These are phyloP conservation scores for Neocallimastix lanati DNA, from an alignment of 192 early-diverging fungal species.

Conservation along the genomic window DNA sequence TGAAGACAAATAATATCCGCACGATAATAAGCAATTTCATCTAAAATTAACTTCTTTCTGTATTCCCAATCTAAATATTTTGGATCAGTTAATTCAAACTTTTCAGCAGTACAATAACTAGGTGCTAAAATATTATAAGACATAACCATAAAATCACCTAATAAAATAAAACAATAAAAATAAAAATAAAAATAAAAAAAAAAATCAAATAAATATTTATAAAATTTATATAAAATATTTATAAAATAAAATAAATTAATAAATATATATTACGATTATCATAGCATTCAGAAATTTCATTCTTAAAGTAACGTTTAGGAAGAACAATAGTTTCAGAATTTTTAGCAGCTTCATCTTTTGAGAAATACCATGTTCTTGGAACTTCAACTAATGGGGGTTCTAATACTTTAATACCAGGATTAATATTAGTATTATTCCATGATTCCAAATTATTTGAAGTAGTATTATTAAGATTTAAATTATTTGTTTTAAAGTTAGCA, in stretches of 20 bases:
- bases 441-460: not conserved
- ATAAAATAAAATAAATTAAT: not conserved
- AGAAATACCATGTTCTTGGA: not conserved
- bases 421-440: not conserved
- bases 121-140: slow-evolving; percentile 24
- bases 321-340: not conserved
- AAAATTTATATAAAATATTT: no score
- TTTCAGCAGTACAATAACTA: slow-evolving; percentile 16
- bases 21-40: slow-evolving; percentile 16
- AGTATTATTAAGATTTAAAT: not conserved
- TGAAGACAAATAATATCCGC: slow-evolving; percentile 24
- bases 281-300: not conserved
- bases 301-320: not conserved
- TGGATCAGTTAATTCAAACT: slow-evolving; percentile 6
- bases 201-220: no score
- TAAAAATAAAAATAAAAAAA: not conserved
- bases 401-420: not conserved
- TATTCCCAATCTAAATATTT: slow-evolving; percentile 14
- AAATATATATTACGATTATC: not conserved
- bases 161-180: not conserved
- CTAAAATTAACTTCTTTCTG: slow-evolving; percentile 12
- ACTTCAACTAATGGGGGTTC: not conserved
- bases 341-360: not conserved
- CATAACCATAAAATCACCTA: slow-evolving; percentile 17
- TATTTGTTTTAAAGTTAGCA: not conserved